Base-by-base conservation (phyloP, 306 rosid species). In the Notholithocarpus densiflorus region DNA sequence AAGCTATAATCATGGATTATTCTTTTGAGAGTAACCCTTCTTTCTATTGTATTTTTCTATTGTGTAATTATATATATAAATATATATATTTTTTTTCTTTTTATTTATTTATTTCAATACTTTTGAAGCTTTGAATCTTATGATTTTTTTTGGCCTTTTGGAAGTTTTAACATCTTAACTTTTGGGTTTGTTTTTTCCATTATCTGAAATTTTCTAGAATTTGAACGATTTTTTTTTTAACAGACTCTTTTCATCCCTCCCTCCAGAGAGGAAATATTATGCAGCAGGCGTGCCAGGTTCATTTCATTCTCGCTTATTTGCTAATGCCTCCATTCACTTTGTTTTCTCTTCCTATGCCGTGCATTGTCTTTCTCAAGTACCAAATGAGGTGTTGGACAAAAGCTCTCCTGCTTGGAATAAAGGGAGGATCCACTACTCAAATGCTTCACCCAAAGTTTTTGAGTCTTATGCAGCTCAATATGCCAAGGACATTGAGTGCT, bases 331-430 rank as follows among this genome's bases (percentile, higher is more conserved):
- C 0, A 40, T 87, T 20, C 83, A 84, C 68, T 53, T 82, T 31
- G 80, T 82, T 11, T 73, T 84, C 75, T 26, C 73, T 13, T 72
- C 82, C 15, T 81, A 26, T 57, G 29, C 90, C 14, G 3, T 84
- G 31, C 83, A 76, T 6, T 84, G 84, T 86, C 87, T 81, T 8
- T 83, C 90, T 1, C 45, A 23, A 54, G 65, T 71, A 40, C 90
- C 88, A 1, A 24, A 56, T 53, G 76, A 48, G 10, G 12, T 84
- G 5, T 1, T 1, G 6, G 79, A 75, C 7, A 32, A 23, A 24
- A 78, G 20, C 29, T 72, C 80, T 1, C 75, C 62, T 10, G 79
- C 87, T 2, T 81, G 80, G 69, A 82, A 84, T 55, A 74, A 80
- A 26, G 84, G 75, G 21, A 24, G 79, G 17, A 61, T 87, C 15